Percentiles rank a stretch among this genome's conserved stretches.
Evolutionary conservation across 2,329 filamentous ascomycete species (phyloP).

Genomic region (Cylindrodendrum hubeiense): DNA sequence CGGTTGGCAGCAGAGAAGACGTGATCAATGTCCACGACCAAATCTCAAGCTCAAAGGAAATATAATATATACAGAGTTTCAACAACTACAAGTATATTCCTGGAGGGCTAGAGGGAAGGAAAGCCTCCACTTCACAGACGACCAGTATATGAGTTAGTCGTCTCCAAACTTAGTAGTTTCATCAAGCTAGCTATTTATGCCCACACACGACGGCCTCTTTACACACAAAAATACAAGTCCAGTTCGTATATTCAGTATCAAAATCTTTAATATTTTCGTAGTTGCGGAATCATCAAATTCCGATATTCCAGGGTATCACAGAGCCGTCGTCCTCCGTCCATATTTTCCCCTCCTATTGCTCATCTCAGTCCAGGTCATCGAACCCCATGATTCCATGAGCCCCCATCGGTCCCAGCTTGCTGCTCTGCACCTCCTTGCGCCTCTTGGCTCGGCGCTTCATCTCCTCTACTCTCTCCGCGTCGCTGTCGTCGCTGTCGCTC

Average conservation of each 20-base stretch:
- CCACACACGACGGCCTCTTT: not conserved
- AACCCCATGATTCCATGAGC: slow-evolving; percentile 66
- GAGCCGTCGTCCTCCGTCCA: not conserved
- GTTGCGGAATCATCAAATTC: slow-evolving; percentile 2
- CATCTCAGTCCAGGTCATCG: slow-evolving; percentile 57
- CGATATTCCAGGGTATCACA: slow-evolving; percentile 31
- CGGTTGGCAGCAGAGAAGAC: no score
- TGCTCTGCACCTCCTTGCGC: slow-evolving; percentile 54
- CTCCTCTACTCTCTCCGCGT: slow-evolving; percentile 31
- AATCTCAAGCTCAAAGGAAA: not conserved
- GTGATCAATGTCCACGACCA: not conserved
- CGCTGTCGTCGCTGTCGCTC: slow-evolving; percentile 54
- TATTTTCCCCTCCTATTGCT: not conserved
- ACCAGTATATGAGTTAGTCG: not conserved
- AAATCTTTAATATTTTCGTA: slow-evolving; percentile 1
- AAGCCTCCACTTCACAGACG: not conserved
- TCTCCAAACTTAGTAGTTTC: not conserved
- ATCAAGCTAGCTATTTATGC: not conserved
- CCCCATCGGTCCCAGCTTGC: slow-evolving; percentile 62
- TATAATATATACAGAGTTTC: not conserved
- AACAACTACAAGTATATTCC: not conserved
- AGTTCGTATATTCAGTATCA: not conserved
- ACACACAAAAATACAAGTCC: not conserved
- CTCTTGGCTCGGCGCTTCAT: slow-evolving; percentile 7
- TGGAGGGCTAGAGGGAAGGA: not conserved